Evolutionary conservation across 2,329 filamentous ascomycete species (phyloP).

Genomic region (Endocalyx cinctus): DNA sequence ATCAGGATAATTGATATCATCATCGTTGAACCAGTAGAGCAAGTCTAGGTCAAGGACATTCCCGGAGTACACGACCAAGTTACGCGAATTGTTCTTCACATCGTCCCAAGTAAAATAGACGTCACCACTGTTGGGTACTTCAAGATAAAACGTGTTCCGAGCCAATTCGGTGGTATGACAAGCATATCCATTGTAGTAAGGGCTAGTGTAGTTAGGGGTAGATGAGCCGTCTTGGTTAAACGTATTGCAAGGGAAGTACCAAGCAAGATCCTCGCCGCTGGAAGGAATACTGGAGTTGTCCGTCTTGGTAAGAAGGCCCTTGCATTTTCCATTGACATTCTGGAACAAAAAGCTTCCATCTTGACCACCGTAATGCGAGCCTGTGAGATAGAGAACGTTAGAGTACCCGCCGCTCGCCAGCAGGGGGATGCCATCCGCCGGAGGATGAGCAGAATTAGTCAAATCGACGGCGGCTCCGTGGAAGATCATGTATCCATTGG

Average conservation of each 20-base stretch:
- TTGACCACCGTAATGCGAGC: slow-evolving; percentile 75
- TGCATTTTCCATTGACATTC: slow-evolving; percentile 96
- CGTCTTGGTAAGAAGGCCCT: slow-evolving; percentile 74
- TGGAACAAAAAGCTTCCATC: slow-evolving; percentile 98
- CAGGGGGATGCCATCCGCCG: slow-evolving; percentile 70
- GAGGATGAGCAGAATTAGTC: slow-evolving; percentile 69
- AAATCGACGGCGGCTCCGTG: slow-evolving; percentile 89
- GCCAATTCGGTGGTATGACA: slow-evolving; percentile 75
- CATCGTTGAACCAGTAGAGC: slow-evolving; percentile 82
- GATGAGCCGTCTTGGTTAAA: slow-evolving; percentile 93
- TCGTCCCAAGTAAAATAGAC: slow-evolving; percentile 98
- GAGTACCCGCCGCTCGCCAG: slow-evolving; percentile 44
- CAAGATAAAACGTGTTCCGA: slow-evolving; percentile 70
- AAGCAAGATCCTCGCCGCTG: slow-evolving; percentile 65
- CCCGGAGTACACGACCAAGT: slow-evolving; percentile 90
- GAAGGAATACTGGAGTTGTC: slow-evolving; percentile 71
- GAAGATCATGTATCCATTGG: slow-evolving; percentile 86
- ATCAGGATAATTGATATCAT: slow-evolving; percentile 69
- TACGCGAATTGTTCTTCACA: slow-evolving; percentile 80
- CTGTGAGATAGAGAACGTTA: slow-evolving; percentile 85
- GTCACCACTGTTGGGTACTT: slow-evolving; percentile 66
- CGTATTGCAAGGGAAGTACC: slow-evolving; percentile 92
- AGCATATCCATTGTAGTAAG: slow-evolving; percentile 77
- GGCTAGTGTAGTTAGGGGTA: slow-evolving; percentile 66
- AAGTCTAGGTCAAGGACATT: slow-evolving; percentile 88